Evolutionary conservation across 2,329 filamentous ascomycete species (phyloP).

Genomic region (Hypoxylon sp.): DNA sequence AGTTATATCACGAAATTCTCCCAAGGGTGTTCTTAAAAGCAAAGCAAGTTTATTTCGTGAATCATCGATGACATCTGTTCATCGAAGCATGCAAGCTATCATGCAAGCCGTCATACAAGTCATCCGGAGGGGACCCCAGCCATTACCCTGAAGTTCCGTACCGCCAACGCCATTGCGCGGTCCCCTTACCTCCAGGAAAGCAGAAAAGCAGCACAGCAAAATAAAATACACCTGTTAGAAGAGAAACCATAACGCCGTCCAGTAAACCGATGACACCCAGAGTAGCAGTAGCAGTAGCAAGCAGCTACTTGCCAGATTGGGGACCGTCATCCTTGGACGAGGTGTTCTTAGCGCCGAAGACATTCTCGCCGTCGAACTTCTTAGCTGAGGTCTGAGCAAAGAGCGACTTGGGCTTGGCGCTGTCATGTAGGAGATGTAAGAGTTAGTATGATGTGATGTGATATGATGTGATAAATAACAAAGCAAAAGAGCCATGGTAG

Average conservation of each 20-base stretch:
- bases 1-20: neutral
- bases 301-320: slow-evolving; percentile 12
- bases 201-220: too few species aligned
- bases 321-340: slow-evolving; percentile 4
- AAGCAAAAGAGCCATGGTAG: neutral
- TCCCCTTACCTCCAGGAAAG: slow-evolving; percentile 19
- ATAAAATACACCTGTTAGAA: slow-evolving; percentile 6
- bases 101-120: too few species aligned
- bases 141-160: slow-evolving; percentile 21
- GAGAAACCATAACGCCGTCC: slow-evolving; percentile 19
- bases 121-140: slow-evolving; percentile 6
- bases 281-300: neutral
- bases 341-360: slow-evolving; percentile 53
- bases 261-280: slow-evolving; percentile 18
- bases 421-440: slow-evolving; percentile 48
- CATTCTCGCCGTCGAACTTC: slow-evolving; percentile 65
- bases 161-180: slow-evolving; percentile 44
- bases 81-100: slow-evolving; percentile 41
- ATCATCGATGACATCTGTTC: slow-evolving; percentile 44
- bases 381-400: slow-evolving; percentile 75
- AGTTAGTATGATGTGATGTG: slow-evolving; percentile 40
- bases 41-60: slow-evolving; percentile 36
- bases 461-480: neutral
- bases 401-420: slow-evolving; percentile 75
- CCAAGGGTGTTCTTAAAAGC: neutral